phyloP scores from a whole-genome alignment of 129 eudicot genomes.

The Pittosporum tobira region DNA sequence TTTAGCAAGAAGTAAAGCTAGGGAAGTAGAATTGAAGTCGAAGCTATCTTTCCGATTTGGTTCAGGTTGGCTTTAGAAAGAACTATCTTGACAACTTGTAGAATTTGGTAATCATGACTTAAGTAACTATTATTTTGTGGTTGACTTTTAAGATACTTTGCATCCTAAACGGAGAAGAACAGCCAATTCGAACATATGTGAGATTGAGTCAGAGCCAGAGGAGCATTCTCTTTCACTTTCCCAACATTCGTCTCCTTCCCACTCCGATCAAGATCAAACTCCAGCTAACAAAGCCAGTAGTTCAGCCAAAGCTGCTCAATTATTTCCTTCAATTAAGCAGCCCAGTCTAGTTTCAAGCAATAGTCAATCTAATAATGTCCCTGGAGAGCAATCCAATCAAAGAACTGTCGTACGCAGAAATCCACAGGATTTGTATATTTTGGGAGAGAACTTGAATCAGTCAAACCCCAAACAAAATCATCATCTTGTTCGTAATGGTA shows the following conservation, averaged over 20 bases:
- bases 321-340: conserved; percentile 38
- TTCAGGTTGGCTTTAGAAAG: conserved; percentile 27
- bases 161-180: conserved; percentile 48
- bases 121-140: neutral
- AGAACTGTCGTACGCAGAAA: conserved; percentile 19
- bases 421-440: conserved; percentile 21
- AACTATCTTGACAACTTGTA: neutral
- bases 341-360: conserved; percentile 24
- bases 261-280: conserved; percentile 70
- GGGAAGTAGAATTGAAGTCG: conserved; percentile 15
- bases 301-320: conserved; percentile 24
- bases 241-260: conserved; percentile 79
- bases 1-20: conserved; percentile 7
- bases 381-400: conserved; percentile 29
- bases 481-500: conserved; percentile 18
- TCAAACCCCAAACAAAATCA: conserved; percentile 23
- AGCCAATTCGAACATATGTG: conserved; percentile 33
- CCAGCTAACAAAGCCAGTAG: conserved; percentile 28
- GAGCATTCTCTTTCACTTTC: conserved; percentile 76
- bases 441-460: conserved; percentile 28
- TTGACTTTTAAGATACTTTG: conserved; percentile 28
- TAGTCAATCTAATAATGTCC: conserved; percentile 12
- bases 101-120: neutral
- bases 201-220: conserved; percentile 50
- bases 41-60: conserved; percentile 16